Base-by-base conservation (phyloP, 805 yeast genomes). In the Hanseniaspora valbyensis region DNA sequence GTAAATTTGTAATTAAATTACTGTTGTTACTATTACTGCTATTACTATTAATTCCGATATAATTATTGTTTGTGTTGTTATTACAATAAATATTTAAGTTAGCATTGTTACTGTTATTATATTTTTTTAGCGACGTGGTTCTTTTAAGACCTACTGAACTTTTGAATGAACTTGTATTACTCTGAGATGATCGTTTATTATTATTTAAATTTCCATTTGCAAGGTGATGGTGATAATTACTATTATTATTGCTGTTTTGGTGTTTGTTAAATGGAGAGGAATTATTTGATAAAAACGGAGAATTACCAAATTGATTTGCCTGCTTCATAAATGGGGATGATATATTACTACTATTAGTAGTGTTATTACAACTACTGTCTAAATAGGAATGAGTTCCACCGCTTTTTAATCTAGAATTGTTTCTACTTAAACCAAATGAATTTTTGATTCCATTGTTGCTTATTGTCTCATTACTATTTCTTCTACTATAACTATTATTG, bases 91-190 rank as follows among this genome's bases (percentile, higher is more conserved):
- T 22, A 21, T 42, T 39, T 16, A 33, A 18, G 19, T 37, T 36
- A 9, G 29, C 30, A 13, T 32, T 30, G 18, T 14, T 37, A 32
- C 32, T 42, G 7, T 25, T 50, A 28, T 22, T 50, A 18, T 50
- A 44, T 29, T 33, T 50, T 37, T 50, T 50, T 33, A 44, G 25
- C 13, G 53, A 50, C 12, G 19, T 39, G 6, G 41, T 21, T 44
- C 53, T 43, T 21, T 50, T 44, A 12, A 50, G 14, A 18, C 50
- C 43, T 6, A 25, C 21, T 10, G 44, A 32, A 29, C 50, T 30
- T 16, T 50, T 44, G 28, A 48, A 40, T 3, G 51, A 48, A 19
- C 42, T 48, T 19, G 28, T 42, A 13, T 38, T 32, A 14, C 30
- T 33, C 29, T 18, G 4, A 4, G 32, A 10, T 1, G 24, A 7